Evolutionary conservation across 371 early-diverging fungal species (phyloP), one percentile per base, ranked within the genome.

Genomic region (Batkoa obscura): DNA sequence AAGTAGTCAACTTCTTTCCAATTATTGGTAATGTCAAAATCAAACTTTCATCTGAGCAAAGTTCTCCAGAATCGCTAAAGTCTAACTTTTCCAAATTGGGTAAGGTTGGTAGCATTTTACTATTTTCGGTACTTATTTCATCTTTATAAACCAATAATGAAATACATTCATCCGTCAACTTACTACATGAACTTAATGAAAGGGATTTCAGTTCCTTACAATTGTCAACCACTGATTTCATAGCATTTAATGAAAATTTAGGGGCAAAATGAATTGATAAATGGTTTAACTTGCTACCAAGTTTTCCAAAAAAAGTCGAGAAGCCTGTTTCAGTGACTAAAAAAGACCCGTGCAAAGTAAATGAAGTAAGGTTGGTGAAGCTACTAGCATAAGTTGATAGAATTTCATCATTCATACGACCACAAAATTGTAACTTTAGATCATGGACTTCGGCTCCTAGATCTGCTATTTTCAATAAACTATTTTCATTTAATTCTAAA

Each of bases 261-360:
- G 79, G 70, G 0, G 80, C 73, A 53, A 83, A 71, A 37, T 72
- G 65, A 13, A 87, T 64, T 2, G 57, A 64, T 58, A 92, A 75
- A 12, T 63, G 55, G 48, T 68, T 65, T n/a, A 92, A 67, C 6
- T 68, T 64, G 0, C 57, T 17, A 3, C 81, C 78, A 0, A 74
- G 45, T 0, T 50, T 51, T 34, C 66, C 61, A 59, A 90, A 80
- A 50, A 89, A 70, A 5, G 47, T 42, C n/a, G 68, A 68, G 67
- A 78, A 92, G 1, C 72, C 73, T 0, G 57, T 50, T 38, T 79
- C 75, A 0, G 71, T 72, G 3, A 86, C 71, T 41, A 88, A 65
- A 54, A 83, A 86, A 0, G 86, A 75, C 0, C 93, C 93, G 4
- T 78, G 73, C 13, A 90, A 66, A 1, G 72, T 71, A 36, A 90